Evolutionary conservation across 108 stramenopile genomes (phyloP).

Genomic region (Craspedostauros australis): DNA sequence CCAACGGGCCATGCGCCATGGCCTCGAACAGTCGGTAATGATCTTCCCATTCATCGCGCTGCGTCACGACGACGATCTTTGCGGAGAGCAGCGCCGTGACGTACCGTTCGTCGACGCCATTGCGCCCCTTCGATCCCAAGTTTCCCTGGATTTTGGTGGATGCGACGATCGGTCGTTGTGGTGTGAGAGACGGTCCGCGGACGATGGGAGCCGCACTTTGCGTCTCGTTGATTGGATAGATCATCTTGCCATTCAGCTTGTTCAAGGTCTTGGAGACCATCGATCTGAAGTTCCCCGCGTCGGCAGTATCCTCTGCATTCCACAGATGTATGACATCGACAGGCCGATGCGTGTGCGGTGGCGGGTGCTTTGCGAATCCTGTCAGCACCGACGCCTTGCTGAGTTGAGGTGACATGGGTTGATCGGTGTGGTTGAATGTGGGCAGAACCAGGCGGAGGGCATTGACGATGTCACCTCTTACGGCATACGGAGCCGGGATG

Average conservation of each 20-base stretch:
- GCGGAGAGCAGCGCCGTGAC: conserved; percentile 24
- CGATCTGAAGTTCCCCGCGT: too few relatives aligned
- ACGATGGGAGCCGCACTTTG: too few relatives aligned
- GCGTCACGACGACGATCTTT: conserved; percentile 58
- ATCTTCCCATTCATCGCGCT: conserved; percentile 70
- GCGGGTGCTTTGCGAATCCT: too few relatives aligned
- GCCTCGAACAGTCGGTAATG: conserved; percentile 56
- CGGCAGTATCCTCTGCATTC: background rate
- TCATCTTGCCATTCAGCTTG: background rate
- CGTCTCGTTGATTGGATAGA: background rate
- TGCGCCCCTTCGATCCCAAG: conserved; percentile 3
- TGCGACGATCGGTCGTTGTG: too few relatives aligned
- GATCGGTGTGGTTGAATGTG: too few relatives aligned
- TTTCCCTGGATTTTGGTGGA: conserved; percentile 12
- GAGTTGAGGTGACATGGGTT: too few relatives aligned
- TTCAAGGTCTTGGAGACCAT: conserved; percentile 10
- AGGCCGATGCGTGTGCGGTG: too few relatives aligned
- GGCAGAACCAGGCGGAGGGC: background rate
- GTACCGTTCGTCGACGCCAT: conserved; percentile 1
- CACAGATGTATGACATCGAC: conserved; percentile 31
- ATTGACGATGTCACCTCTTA: conserved; percentile 18
- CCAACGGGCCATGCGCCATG: conserved; percentile 50
- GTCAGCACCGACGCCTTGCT: too few relatives aligned
- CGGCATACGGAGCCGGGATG: conserved; percentile 7
- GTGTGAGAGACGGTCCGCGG: too few relatives aligned